Evolutionary conservation across 2,329 filamentous ascomycete species (phyloP), one percentile per base, ranked within the genome.

Genomic region (Cordyceps pruinosa): DNA sequence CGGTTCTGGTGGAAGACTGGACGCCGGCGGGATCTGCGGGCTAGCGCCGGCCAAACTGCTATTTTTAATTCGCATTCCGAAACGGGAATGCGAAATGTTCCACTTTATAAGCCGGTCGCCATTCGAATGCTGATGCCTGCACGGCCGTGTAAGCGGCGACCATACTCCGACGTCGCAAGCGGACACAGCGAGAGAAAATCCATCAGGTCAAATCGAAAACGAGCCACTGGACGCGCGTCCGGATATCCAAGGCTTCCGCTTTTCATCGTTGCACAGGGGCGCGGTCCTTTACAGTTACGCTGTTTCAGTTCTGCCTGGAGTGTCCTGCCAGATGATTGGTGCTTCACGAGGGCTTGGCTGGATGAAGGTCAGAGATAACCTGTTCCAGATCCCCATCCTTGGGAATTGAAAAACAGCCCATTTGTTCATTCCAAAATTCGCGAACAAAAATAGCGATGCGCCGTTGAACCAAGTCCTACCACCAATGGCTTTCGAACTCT

Each of bases 61-160:
- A 9, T 39, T 50, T 39, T 37, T 37, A 50, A n/a, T 51, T 51
- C 48, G 48, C 34, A 50, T 39, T 50, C 34, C 47, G 39, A 39
- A 50, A 39, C 23, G 34, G 47, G 34, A 50, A 39, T 39, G 15
- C 48, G 47, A 51, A 51, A 3, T 51, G 25, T 12, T 51, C 48
- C 48, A 51, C 48, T 37, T 37, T 26, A 6, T 4, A 23, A 21
- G 17, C 28, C 35, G 21, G 17, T 23, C 1, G 23, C 21, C 12
- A 15, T 12, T n/a, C 30, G 25, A 46, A 30, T 4, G 15, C 23
- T 5, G 10, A 26, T 32, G 25, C 6, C 34, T 35, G 15, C 21
- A 42, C 12, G 13, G 21, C 21, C 21, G 15, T 32, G 5, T 47
- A 23, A 47, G 23, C 28, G 10, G 34, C 21, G n/a, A 15, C 34